phyloP scores from a whole-genome alignment of 2,329 filamentous ascomycete species.

The Emericellopsis cladophorae region DNA sequence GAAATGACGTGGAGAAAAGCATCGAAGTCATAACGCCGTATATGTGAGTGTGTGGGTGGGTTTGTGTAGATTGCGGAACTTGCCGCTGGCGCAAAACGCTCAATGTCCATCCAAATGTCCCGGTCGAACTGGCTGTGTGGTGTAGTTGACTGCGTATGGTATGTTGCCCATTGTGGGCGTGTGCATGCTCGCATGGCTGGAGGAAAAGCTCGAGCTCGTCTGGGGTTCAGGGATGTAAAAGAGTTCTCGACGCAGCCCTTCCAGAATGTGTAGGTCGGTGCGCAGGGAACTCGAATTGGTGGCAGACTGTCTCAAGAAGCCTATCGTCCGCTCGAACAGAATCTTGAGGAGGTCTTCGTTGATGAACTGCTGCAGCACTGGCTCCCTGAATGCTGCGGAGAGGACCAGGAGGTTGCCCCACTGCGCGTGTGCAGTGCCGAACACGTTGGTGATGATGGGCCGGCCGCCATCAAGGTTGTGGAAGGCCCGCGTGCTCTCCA shows the following conservation, averaged over 20 bases:
- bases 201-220: constrained; percentile 29
- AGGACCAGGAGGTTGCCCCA: constrained; percentile 94
- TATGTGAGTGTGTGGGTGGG: too few species aligned
- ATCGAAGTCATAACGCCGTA: too few species aligned
- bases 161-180: constrained; percentile 7
- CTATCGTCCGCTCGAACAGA: constrained; percentile 62
- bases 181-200: constrained; percentile 19
- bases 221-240: constrained; percentile 17
- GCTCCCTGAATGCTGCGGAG: constrained; percentile 64
- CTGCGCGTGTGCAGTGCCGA: constrained; percentile 96
- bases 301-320: constrained; percentile 57
- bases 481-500: constrained; percentile 79
- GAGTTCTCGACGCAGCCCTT: constrained; percentile 36
- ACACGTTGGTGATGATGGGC: constrained; percentile 86
- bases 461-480: constrained; percentile 49
- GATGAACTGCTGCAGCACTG: constrained; percentile 45
- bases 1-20: too few species aligned
- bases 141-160: too few species aligned
- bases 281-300: constrained; percentile 63
- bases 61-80: too few species aligned
- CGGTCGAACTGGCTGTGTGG: too few species aligned
- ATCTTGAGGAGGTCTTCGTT: constrained; percentile 37
- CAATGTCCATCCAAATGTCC: too few species aligned
- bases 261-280: constrained; percentile 64
- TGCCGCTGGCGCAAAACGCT: too few species aligned